Evolutionary conservation across 1,139 yeast genomes (phyloP).

Genomic region (Sugiyamaella japonica): DNA sequence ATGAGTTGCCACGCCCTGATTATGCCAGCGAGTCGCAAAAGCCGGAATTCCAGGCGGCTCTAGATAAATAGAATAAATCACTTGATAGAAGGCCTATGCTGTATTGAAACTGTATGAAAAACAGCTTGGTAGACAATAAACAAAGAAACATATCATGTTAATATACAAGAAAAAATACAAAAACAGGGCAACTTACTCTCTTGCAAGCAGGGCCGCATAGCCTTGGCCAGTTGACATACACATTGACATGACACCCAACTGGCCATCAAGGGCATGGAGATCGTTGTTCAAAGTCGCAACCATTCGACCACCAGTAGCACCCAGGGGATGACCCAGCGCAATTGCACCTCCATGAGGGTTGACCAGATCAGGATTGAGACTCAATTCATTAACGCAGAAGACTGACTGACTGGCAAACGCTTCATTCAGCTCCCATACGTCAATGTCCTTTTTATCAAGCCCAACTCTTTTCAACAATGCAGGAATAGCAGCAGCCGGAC

Average conservation of each 20-base stretch:
- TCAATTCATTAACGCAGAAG: conserved; percentile 41
- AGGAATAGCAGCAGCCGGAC: conserved; percentile 43
- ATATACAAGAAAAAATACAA: no score
- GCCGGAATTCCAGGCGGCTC: conserved; percentile 14
- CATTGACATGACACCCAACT: conserved; percentile 47
- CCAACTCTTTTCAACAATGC: conserved; percentile 24
- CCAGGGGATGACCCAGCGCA: conserved; percentile 49
- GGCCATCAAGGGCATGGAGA: conserved; percentile 38
- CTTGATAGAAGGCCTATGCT: not conserved
- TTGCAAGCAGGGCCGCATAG: conserved; percentile 44
- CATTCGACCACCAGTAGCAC: conserved; percentile 47
- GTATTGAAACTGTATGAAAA: no score
- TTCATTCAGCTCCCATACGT: conserved; percentile 46
- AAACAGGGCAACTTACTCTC: conserved; percentile 33
- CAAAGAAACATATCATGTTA: no score
- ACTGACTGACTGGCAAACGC: conserved; percentile 48
- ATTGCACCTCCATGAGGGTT: conserved; percentile 49
- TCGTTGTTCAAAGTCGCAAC: conserved; percentile 44
- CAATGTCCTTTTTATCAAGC: conserved; percentile 40
- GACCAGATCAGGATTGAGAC: conserved; percentile 41
- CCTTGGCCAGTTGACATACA: conserved; percentile 51
- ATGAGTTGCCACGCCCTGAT: conserved; percentile 48
- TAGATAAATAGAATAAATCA: conserved; percentile 3
- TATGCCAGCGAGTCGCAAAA: conserved; percentile 17
- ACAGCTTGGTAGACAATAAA: no score